Evolutionary conservation across 306 rosid species (phyloP).

Genomic region (Cucurbita ficifolia): DNA sequence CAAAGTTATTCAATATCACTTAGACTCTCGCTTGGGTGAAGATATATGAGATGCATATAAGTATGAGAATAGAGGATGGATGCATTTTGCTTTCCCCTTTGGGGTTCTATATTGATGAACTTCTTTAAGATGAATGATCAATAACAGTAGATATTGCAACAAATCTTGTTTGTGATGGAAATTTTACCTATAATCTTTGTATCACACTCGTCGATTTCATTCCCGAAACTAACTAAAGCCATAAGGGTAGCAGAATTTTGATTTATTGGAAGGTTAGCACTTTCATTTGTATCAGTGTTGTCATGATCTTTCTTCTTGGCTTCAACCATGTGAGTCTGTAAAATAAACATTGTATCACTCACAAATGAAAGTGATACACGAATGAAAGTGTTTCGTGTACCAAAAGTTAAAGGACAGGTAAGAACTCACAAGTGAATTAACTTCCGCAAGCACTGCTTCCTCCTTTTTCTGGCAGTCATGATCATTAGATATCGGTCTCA

Average conservation of each 20-base stretch:
- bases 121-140: neutral
- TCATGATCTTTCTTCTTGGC: constrained; percentile 20
- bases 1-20: neutral
- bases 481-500: constrained; percentile 7
- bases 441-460: neutral
- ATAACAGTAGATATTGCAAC: neutral
- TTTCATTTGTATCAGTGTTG: constrained; percentile 17
- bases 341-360: constrained; percentile 12
- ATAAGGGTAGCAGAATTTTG: constrained; percentile 10
- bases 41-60: neutral
- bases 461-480: constrained; percentile 25
- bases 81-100: neutral
- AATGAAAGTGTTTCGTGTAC: neutral
- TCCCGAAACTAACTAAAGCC: constrained; percentile 13
- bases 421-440: neutral
- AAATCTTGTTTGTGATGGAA: neutral
- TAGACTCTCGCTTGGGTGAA: neutral
- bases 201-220: constrained; percentile 5
- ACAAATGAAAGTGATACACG: neutral
- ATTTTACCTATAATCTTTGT: constrained; percentile 1
- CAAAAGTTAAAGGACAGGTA: neutral
- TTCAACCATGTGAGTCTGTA: constrained; percentile 32
- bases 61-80: neutral
- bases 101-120: too few relatives aligned
- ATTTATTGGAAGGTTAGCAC: constrained; percentile 18